These are phyloP conservation scores for Metschnikowia lunata DNA, from an alignment of 805 yeast species.

Conservation along the genomic window DNA sequence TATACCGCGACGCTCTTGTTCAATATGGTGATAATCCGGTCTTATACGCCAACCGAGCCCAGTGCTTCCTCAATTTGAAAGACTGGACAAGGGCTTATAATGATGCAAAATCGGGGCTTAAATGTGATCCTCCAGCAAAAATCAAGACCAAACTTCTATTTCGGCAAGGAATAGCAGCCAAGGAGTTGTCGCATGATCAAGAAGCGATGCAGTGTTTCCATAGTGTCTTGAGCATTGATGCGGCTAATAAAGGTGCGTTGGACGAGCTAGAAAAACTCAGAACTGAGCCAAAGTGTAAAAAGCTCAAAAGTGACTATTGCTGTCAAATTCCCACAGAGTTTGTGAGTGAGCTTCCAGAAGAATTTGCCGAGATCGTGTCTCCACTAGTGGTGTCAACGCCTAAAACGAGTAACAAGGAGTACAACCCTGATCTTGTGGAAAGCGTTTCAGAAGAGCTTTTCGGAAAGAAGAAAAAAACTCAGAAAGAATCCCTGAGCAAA, in stretches of 20 bases:
- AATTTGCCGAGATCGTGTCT: conserved; percentile 8
- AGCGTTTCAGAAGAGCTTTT: conserved; percentile 10
- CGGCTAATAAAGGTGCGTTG: conserved; percentile 35
- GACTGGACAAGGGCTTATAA: conserved; percentile 46
- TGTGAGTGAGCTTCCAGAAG: conserved; percentile 42
- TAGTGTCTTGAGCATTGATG: conserved; percentile 39
- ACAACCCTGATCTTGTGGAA: conserved; percentile 2
- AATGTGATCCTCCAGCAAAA: conserved; percentile 23
- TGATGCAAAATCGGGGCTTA: conserved; percentile 50
- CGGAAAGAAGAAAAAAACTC: conserved; percentile 1
- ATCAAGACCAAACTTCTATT: conserved; percentile 47
- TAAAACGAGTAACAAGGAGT: not conserved
- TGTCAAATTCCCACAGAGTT: conserved; percentile 32
- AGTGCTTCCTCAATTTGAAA: conserved; percentile 51
- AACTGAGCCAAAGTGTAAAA: conserved; percentile 7
- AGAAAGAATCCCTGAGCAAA: not conserved
- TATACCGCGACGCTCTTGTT: conserved; percentile 54
- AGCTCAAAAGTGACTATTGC: conserved; percentile 6
- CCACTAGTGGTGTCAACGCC: not conserved
- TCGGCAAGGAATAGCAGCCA: conserved; percentile 44
- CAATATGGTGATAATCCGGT: conserved; percentile 49
- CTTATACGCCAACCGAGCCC: conserved; percentile 64
- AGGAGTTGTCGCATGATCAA: conserved; percentile 21
- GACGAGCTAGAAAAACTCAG: conserved; percentile 27
- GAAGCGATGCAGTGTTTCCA: conserved; percentile 28